A percentile compares a stretch with the other conserved stretches of the same genome.
Conservation (phyloP, 495 filamentous ascomycete genomes). For the Penicillium crystallinum region DNA sequence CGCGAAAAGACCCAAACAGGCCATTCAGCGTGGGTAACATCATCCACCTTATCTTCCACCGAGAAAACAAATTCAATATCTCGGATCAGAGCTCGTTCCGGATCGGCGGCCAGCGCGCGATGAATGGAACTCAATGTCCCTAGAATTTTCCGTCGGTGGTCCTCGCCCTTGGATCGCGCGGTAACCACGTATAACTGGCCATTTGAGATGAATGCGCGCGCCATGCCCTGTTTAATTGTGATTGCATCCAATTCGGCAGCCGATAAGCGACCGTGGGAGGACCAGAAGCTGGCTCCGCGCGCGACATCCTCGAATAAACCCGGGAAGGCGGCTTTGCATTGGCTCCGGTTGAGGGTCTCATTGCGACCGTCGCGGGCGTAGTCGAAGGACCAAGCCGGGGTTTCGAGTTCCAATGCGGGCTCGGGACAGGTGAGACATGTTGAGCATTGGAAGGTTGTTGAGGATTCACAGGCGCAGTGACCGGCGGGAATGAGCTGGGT, state of each 20-base stretch:
- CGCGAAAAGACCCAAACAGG: constrained; percentile 50
- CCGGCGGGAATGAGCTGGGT: constrained; percentile 39
- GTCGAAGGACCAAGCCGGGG: constrained; percentile 31
- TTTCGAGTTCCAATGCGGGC: constrained; percentile 5
- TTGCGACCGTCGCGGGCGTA: constrained; percentile 34
- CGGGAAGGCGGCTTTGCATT: constrained; percentile 44
- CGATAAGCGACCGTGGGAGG: constrained; percentile 18
- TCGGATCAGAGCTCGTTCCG: constrained; percentile 43
- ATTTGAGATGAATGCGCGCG: constrained; percentile 27
- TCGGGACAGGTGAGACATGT: constrained; percentile 35
- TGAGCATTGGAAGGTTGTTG: constrained; percentile 38
- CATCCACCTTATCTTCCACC: constrained; percentile 47
- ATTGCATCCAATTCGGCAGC: constrained; percentile 32
- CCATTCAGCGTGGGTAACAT: constrained; percentile 41
- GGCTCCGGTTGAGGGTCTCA: constrained; percentile 26
- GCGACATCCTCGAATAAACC: constrained; percentile 43
- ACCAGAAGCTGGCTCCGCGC: constrained; percentile 33
- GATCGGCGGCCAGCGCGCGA: constrained; percentile 38
- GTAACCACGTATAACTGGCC: constrained; percentile 38
- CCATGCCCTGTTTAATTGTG: constrained; percentile 29
- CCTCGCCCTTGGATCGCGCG: constrained; percentile 30
- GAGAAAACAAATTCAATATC: constrained; percentile 60
- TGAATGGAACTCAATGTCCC: constrained; percentile 44
- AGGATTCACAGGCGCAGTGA: constrained; percentile 38
- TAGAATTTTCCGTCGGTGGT: constrained; percentile 41